A percentile compares a stretch with the other conserved stretches of the same genome.
Evolutionary conservation across 2,329 filamentous ascomycete species (phyloP).

Genomic region (Botrytis squamosa): DNA sequence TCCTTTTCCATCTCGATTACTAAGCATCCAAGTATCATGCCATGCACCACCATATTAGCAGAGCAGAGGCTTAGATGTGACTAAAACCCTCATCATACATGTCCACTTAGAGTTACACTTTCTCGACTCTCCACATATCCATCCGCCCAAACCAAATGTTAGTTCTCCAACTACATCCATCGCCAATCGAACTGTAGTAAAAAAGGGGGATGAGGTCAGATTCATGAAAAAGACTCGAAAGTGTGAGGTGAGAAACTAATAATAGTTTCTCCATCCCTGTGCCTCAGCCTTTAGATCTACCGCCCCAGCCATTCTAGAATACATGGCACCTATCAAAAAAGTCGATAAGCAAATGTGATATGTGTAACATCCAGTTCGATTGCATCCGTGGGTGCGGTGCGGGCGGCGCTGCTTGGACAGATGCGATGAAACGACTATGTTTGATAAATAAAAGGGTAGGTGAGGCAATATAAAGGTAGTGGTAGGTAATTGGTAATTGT

Average conservation of each 20-base stretch:
- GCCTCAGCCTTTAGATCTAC: background rate
- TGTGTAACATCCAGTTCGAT: background rate
- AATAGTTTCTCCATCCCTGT: background rate
- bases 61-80: background rate
- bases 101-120: background rate
- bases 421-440: background rate
- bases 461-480: background rate
- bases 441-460: background rate
- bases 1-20: background rate
- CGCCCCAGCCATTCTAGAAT: background rate
- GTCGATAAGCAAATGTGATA: background rate
- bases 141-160: background rate
- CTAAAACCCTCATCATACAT: background rate
- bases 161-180: background rate
- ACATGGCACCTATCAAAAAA: background rate
- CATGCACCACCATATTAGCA: too few species aligned
- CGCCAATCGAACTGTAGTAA: background rate
- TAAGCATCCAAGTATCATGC: background rate
- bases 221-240: background rate
- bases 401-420: background rate
- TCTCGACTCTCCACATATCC: background rate
- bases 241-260: background rate
- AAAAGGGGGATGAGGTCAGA: background rate
- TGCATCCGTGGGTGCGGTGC: background rate
- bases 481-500: background rate